Evolutionary conservation across 805 yeast genomes (phyloP).

Genomic region (Yarrowia osloensis): DNA sequence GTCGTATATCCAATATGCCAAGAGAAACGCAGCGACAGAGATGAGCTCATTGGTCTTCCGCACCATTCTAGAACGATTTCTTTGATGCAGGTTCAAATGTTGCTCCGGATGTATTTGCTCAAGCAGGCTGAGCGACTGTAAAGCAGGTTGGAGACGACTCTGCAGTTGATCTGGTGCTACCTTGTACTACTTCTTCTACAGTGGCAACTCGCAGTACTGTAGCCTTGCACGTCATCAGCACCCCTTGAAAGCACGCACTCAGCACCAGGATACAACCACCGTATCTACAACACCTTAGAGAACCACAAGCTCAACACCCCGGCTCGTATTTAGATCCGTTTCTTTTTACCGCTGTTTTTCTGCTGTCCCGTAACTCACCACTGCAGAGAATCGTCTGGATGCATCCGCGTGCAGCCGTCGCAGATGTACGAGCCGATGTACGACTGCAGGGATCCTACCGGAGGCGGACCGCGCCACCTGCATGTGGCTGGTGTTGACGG

Average conservation of each 20-base stretch:
- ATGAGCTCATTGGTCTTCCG: neutral
- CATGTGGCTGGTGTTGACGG: neutral
- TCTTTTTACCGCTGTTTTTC: neutral
- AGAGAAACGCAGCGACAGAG: neutral
- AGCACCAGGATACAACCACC: too few relatives aligned
- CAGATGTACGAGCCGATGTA: neutral
- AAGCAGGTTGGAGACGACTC: neutral
- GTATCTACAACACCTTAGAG: too few relatives aligned
- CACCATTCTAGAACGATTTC: neutral
- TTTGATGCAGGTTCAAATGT: neutral
- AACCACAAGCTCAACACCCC: neutral
- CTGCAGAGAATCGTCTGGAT: constrained; percentile 2
- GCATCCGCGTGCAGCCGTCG: neutral
- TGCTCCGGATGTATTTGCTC: neutral
- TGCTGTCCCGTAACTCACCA: constrained; percentile 6
- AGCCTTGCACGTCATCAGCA: too few relatives aligned
- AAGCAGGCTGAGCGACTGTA: neutral
- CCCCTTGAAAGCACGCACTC: too few relatives aligned
- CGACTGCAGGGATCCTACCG: neutral
- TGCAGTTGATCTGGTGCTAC: too few relatives aligned
- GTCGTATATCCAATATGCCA: neutral
- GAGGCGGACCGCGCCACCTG: neutral
- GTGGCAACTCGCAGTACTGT: too few relatives aligned
- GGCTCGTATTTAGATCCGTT: neutral
- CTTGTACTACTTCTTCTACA: too few relatives aligned